phyloP scores from a whole-genome alignment of 768 basidiomycete species.

The Amyloporia xantha region DNA sequence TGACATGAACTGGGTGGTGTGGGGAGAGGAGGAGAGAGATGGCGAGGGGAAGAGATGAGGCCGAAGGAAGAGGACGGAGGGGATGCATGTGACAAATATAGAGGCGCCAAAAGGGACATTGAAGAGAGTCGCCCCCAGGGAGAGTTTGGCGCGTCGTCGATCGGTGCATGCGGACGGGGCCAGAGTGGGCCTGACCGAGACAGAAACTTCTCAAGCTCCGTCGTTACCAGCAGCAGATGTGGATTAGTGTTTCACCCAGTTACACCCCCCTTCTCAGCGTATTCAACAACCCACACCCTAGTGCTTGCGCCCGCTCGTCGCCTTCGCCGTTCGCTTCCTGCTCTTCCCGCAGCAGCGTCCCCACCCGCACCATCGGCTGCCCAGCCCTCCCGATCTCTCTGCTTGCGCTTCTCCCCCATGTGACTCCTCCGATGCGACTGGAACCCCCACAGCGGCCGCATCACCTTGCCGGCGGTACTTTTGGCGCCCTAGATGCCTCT shows the following conservation, averaged over 20 bases:
- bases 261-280: not conserved
- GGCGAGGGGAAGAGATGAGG: no score
- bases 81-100: slow-evolving; percentile 23
- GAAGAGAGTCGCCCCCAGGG: no score
- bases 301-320: not conserved
- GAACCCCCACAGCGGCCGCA: slow-evolving; percentile 1
- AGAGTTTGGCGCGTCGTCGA: slow-evolving; percentile 17
- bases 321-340: not conserved
- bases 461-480: slow-evolving; percentile 2
- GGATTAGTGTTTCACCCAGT: no score
- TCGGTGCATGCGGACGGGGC: slow-evolving; percentile 8
- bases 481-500: slow-evolving; percentile 3
- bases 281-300: not conserved
- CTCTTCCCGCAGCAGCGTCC: not conserved
- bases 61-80: slow-evolving; percentile 33
- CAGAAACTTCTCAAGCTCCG: no score
- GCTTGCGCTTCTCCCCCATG: no score
- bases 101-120: slow-evolving; percentile 18
- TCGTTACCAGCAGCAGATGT: no score
- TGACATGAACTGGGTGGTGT: slow-evolving; percentile 46
- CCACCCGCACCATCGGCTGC: not conserved
- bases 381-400: no score
- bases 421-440: no score
- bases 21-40: slow-evolving; percentile 27
- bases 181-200: slow-evolving; percentile 5